Evolutionary conservation across 1,139 yeast genomes (phyloP).

Genomic region (Kurtzmaniella quercitrusa): DNA sequence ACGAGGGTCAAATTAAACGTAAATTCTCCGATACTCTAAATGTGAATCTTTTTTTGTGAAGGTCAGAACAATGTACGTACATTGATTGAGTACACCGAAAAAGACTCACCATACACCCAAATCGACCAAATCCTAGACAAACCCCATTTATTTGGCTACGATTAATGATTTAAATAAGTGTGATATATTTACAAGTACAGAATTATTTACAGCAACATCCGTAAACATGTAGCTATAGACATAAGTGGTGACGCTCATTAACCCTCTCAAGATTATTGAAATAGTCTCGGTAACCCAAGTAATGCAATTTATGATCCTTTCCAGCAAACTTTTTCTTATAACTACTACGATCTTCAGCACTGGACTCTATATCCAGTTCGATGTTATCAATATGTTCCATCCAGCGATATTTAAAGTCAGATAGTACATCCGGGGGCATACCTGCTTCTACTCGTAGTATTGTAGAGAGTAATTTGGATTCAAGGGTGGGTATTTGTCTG

Average conservation of each 20-base stretch:
- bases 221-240: slow-evolving; percentile 15
- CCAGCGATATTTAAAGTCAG: slow-evolving; percentile 30
- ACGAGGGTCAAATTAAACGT: too few species aligned
- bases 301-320: slow-evolving; percentile 12
- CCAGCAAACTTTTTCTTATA: slow-evolving; percentile 10
- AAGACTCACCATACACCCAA: too few species aligned
- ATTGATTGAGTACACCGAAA: too few species aligned
- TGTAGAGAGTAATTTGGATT: slow-evolving; percentile 24
- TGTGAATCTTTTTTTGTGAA: too few species aligned
- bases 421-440: slow-evolving; percentile 25
- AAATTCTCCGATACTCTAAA: too few species aligned
- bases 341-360: slow-evolving; percentile 4
- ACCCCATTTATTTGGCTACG: too few species aligned
- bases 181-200: background rate
- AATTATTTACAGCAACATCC: background rate
- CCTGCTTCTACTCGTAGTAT: slow-evolving; percentile 27
- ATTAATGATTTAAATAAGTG: too few species aligned
- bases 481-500: slow-evolving; percentile 14
- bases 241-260: slow-evolving; percentile 27
- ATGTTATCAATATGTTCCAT: slow-evolving; percentile 10
- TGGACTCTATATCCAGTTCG: slow-evolving; percentile 8
- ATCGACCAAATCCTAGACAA: too few species aligned
- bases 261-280: slow-evolving; percentile 29
- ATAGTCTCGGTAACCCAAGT: slow-evolving; percentile 25
- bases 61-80: too few species aligned